Evolutionary conservation across 2,329 filamentous ascomycete genomes (phyloP).

Genomic region (Fusarium lateritium): DNA sequence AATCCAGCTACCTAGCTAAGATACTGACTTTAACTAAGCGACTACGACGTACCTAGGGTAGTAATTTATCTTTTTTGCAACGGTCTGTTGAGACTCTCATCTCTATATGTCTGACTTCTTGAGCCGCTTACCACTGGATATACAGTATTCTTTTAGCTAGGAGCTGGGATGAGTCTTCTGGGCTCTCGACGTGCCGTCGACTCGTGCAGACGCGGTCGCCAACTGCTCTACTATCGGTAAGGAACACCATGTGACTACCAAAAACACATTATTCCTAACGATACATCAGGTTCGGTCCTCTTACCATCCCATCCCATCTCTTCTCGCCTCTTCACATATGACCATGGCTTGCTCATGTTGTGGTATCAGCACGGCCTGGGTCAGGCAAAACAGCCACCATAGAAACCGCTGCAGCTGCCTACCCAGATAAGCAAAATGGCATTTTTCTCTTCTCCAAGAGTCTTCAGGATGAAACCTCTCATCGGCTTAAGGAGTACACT

Average conservation of each 20-base stretch:
- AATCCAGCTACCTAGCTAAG: background rate
- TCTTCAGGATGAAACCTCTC: conserved; percentile 46
- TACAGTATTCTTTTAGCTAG: background rate
- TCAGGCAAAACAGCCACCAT: conserved; percentile 54
- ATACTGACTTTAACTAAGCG: background rate
- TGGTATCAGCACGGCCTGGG: conserved; percentile 53
- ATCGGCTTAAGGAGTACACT: conserved; percentile 38
- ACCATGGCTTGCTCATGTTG: conserved; percentile 37
- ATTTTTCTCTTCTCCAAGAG: conserved; percentile 50
- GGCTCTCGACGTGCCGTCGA: background rate
- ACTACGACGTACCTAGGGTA: background rate
- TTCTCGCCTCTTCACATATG: conserved; percentile 1
- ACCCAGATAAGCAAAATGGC: conserved; percentile 38
- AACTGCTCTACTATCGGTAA: conserved; percentile 12
- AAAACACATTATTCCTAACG: background rate
- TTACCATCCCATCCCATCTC: background rate
- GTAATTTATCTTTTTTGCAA: no score
- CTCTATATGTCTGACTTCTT: no score
- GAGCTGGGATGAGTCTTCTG: conserved; percentile 4
- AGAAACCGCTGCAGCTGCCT: conserved; percentile 48
- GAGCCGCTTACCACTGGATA: background rate
- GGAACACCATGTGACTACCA: background rate
- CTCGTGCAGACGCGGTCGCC: background rate
- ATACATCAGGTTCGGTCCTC: background rate
- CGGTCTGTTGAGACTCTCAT: no score